Base-by-base conservation (phyloP, 805 yeast genomes). In the Zygosaccharomyces pseudorouxii region DNA sequence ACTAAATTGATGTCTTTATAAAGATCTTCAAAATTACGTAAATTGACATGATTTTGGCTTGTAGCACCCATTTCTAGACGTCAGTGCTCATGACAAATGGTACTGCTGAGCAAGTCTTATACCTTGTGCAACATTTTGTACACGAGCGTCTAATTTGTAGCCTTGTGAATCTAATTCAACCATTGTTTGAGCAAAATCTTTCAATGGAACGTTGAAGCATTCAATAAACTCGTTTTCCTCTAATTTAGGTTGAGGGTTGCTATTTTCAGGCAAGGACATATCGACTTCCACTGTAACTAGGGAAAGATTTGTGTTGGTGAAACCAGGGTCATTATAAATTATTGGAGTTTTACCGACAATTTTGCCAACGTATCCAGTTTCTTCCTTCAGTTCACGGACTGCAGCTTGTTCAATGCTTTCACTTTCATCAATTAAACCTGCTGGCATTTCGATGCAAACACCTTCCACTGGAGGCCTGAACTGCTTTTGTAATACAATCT, bases 161-260 rank as follows among this genome's bases (percentile, higher is more conserved):
- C 96, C 96, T 65, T 86, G 76, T 1, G 65, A 57, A 22, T 72
- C 77, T 16, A 89, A 67, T 25, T 71, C 63, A 7, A 68, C 68
- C 63, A 92, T 64, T 23, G 72, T 76, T 22, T 73, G 75, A 5
- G 83, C 80, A 40, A 92, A 75, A 14, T 73, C 65, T 12, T 69
- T 67, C 55, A 89, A 66, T 11, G 90, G 89, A 38, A 85, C 80
- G 1, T 80, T 73, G 63, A 92, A 86, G n/a, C 88, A 82, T 59
- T 89, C 97, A 45, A 92, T 93, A 64, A 86, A 92, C 70, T 92
- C 99, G 52, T 82, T 85, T 5, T 89, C 97, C 69, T 93, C 97
- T 53, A 93, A 72, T 53, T 85, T 75, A 2, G 95, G 79, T 48
- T 71, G 62, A 1, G 97, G 97, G 52, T 81, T 71, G 51, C 67